A percentile compares a stretch with the other conserved stretches of the same genome.
phyloP scores from a whole-genome alignment of 2,329 filamentous ascomycete species.

The Cephalotrichum gorgonifer region DNA sequence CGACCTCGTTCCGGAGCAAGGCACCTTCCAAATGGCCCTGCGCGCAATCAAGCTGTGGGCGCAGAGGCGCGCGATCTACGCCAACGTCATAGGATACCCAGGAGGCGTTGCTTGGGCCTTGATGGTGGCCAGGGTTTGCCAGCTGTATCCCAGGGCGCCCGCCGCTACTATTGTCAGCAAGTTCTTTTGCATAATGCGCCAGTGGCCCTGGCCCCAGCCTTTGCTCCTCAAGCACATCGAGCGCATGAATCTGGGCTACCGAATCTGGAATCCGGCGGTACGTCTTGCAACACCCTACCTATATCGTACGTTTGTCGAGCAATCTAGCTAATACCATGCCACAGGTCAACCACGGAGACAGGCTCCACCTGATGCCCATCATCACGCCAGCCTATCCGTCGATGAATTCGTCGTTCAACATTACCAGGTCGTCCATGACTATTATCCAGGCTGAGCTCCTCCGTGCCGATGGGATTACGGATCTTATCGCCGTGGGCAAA shows the following conservation, averaged over 20 bases:
- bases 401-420: constrained; percentile 95
- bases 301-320: neutral
- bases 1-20: constrained; percentile 75
- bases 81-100: constrained; percentile 92
- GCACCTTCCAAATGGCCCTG: constrained; percentile 79
- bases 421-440: constrained; percentile 74
- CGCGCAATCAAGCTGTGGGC: constrained; percentile 96
- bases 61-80: constrained; percentile 82
- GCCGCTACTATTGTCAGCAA: constrained; percentile 82
- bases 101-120: constrained; percentile 98
- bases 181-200: constrained; percentile 85
- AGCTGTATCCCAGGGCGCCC: constrained; percentile 88
- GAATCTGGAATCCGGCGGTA: constrained; percentile 82
- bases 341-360: constrained; percentile 63
- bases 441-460: constrained; percentile 77
- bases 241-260: constrained; percentile 66
- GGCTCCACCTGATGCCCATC: constrained; percentile 89
- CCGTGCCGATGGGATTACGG: constrained; percentile 65
- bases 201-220: constrained; percentile 93
- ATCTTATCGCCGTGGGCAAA: constrained; percentile 68
- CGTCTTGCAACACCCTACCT: constrained; percentile 17
- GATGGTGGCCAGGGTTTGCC: constrained; percentile 90
- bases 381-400: constrained; percentile 96
- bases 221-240: constrained; percentile 84
- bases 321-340: constrained; percentile 22